Base-by-base conservation (phyloP, 208 protist genomes). In the Acanthamoeba castellanii region DNA sequence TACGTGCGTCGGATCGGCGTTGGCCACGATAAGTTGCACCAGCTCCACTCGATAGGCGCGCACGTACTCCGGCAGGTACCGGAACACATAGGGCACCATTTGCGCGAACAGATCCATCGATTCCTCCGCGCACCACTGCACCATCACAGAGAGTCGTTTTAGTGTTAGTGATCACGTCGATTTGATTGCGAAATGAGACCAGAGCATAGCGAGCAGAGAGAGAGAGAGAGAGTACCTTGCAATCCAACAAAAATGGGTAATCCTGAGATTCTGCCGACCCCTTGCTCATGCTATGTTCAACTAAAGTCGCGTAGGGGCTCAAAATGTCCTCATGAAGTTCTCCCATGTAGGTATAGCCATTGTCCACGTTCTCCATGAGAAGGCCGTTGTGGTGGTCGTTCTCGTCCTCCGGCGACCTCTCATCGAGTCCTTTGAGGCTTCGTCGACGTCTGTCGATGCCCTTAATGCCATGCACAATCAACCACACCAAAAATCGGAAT, bases 401-500 rank as follows among this genome's bases (percentile, higher is more conserved):
- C n/a, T 88, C 78, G 32, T 88, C 78, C 47, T 57, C 37, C 25
- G 2, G 8, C 25, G 25, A n/a, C 78, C 25, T 37, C 20, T 61
- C 50, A 18, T 61, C 47, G 18, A 87, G 13, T 47, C 50, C 18
- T 47, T 16, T 8, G 27, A 52, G 45, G 64, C 32, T 64, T 82
- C 55, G 89, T 52, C 89, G 25, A 30, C 59, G 59, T 50, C 55
- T 94, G 27, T 94, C 89, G 27, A 82, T 64, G 14, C 22, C 32
- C 68, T 94, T 76, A 9, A 94, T 61, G 16, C 30, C 89, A 34
- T 94, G 64, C 20, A 96, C 68, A n/a, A 96, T 45, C 25, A 47
- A 68, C 94, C 94, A 95, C 18, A 94, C 64, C 27, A 95, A 52
- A 30, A 96, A 78, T 30, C 93, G 32, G 27, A 74, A 82, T 66